A percentile compares a stretch with the other conserved stretches of the same genome.
These are phyloP conservation scores for Striga hermonthica DNA, from an alignment of 305 asterid genomes.

Conservation along the genomic window DNA sequence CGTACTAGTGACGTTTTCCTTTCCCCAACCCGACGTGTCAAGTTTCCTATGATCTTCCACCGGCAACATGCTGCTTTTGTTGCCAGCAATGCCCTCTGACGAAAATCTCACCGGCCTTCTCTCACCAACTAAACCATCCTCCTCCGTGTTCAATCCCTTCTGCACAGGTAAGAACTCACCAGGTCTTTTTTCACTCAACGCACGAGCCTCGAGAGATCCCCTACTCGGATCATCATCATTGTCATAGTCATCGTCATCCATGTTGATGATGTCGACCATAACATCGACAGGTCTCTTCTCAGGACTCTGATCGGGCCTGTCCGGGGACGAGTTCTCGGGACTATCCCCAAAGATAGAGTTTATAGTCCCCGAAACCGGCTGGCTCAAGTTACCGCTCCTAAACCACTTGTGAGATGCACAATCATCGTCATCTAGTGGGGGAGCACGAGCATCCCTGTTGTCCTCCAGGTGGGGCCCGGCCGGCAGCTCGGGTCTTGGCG, in stretches of 20 bases:
- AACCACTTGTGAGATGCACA: constrained; percentile 47
- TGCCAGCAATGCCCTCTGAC: constrained; percentile 49
- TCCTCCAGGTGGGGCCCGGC: constrained; percentile 51
- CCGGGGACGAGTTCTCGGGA: constrained; percentile 54
- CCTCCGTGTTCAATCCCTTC: constrained; percentile 42
- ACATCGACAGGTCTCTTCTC: constrained; percentile 35
- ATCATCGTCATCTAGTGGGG: constrained; percentile 43
- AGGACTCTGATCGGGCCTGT: constrained; percentile 44
- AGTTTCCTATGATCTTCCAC: constrained; percentile 39
- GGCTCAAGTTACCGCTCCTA: constrained; percentile 47
- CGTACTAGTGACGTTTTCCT: constrained; percentile 43
- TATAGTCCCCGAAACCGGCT: constrained; percentile 49
- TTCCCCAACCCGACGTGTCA: constrained; percentile 43
- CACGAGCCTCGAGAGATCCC: too few species aligned
- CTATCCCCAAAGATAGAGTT: constrained; percentile 49
- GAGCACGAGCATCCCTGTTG: constrained; percentile 60
- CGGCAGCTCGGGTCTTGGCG: constrained; percentile 44
- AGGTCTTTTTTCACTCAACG: constrained; percentile 45
- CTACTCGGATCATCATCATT: constrained; percentile 44
- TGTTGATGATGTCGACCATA: constrained; percentile 30
- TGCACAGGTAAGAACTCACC: constrained; percentile 43
- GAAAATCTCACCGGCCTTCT: constrained; percentile 41
- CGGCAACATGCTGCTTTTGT: constrained; percentile 20
- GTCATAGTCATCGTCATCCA: constrained; percentile 36
- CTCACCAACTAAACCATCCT: constrained; percentile 41